These are phyloP conservation scores for Coemansia sp. DNA, from an alignment of 192 early-diverging fungal genomes.

Conservation along the genomic window DNA sequence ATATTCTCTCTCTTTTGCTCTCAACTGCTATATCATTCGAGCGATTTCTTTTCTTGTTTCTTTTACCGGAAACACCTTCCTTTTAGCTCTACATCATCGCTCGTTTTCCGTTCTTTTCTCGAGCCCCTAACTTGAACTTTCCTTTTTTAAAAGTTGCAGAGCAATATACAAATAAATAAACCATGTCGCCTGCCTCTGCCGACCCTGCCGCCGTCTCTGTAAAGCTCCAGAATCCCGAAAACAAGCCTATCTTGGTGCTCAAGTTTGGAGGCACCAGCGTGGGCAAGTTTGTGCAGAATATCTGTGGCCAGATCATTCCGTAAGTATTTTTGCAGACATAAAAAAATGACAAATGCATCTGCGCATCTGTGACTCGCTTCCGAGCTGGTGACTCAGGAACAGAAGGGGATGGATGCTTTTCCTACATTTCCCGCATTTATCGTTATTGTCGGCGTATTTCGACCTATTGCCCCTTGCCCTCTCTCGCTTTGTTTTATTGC, in stretches of 20 bases:
- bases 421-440: neutral
- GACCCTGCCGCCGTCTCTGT: neutral
- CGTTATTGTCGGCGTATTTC: neutral
- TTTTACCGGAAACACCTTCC: neutral
- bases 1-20: too few species aligned
- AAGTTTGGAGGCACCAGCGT: conserved; percentile 99
- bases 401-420: neutral
- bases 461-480: neutral
- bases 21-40: neutral
- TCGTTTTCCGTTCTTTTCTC: neutral
- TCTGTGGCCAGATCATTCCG: conserved; percentile 78
- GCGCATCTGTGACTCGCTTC: neutral
- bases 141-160: neutral
- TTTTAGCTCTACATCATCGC: neutral
- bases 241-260: conserved; percentile 67
- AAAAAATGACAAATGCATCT: neutral
- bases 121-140: neutral
- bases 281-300: conserved; percentile 76
- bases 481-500: neutral
- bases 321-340: conserved; percentile 46
- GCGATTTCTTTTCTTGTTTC: neutral
- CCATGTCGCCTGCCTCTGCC: conserved; percentile 13
- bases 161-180: neutral
- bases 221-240: conserved; percentile 26
- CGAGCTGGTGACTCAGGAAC: neutral